Base-by-base conservation (phyloP, 345 rosid genomes). In the Erysimum cheiranthoides region DNA sequence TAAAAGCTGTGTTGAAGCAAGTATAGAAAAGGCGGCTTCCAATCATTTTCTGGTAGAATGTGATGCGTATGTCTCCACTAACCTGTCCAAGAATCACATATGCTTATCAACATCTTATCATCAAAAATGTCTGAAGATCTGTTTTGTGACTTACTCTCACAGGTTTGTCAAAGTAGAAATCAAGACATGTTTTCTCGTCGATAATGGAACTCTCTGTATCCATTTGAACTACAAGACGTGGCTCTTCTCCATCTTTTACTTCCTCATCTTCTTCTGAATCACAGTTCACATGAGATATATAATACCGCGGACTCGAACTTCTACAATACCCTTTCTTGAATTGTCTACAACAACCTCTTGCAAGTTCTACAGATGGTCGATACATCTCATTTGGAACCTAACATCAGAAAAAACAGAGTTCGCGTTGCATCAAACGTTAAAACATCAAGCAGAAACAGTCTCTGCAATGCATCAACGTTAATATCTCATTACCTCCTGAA, bases 1-100 rank as follows among this genome's bases (percentile, higher is more conserved):
- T 87, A 85, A 94, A 94, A 72, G 93, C 83, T 17, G 97, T 90
- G 62, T 92, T 92, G 83, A 94, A 94, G 79, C 98, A 94, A 43
- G 84, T 87, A 32, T 92, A 94, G 78, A 94, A 94, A 40, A 94
- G 87, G 12, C 93, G 93, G n/a, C 88, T 86, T 70, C 97, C 98
- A 3, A 86, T 84, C 95, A 89, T 86, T 70, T 94, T 94, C 74
- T 87, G 83, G 76, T 92, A 92, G 85, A 93, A 93, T 79, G 88
- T 88, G 46, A 93, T 83, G 9, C 96, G 86, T 14, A 89, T 81
- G 47, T 93, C 98, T 52, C 93, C 96, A 5, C 76, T 85, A 3
- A 93, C 90, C 96, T 91, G 79, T 73, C 17, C 51, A 75, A 74
- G 45, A 56, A 32, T 61, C 60, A 43, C 56, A 43, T 63, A 27